These are phyloP conservation scores for Irpex sp. DNA, from an alignment of 1,284 basidiomycete species.

Conservation along the genomic window DNA sequence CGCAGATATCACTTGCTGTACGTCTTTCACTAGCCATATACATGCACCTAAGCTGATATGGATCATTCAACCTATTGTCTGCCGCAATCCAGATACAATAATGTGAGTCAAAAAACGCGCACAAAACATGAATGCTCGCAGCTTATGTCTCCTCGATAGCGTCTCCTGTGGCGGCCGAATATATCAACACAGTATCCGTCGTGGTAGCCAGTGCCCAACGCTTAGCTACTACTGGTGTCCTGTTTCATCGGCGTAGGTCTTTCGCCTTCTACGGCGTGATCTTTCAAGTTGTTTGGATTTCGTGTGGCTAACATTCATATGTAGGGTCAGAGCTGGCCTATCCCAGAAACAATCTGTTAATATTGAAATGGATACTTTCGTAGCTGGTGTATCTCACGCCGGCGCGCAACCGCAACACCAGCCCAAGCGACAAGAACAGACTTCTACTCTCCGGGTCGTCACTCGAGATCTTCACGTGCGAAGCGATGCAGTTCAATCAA, in stretches of 20 bases:
- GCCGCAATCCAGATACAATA: background rate
- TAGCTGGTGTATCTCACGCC: background rate
- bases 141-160: background rate
- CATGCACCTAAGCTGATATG: background rate
- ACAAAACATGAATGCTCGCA: no score
- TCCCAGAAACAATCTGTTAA: background rate
- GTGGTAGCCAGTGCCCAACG: constrained; percentile 2
- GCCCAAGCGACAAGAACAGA: background rate
- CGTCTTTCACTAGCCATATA: background rate
- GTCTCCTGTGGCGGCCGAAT: constrained; percentile 1
- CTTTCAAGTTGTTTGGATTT: background rate
- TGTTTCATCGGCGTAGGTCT: constrained; percentile 1
- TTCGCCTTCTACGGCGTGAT: background rate
- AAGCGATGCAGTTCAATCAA: background rate
- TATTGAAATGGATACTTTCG: background rate
- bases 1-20: background rate
- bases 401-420: no score
- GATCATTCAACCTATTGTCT: background rate
- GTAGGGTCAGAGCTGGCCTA: background rate
- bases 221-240: background rate
- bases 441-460: background rate
- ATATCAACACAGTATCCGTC: constrained; percentile 2
- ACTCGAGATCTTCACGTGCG: background rate
- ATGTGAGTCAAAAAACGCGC: background rate
- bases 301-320: background rate